Conservation (phyloP, 352 stramenopile species). For the Globisporangium cystogenes region DNA sequence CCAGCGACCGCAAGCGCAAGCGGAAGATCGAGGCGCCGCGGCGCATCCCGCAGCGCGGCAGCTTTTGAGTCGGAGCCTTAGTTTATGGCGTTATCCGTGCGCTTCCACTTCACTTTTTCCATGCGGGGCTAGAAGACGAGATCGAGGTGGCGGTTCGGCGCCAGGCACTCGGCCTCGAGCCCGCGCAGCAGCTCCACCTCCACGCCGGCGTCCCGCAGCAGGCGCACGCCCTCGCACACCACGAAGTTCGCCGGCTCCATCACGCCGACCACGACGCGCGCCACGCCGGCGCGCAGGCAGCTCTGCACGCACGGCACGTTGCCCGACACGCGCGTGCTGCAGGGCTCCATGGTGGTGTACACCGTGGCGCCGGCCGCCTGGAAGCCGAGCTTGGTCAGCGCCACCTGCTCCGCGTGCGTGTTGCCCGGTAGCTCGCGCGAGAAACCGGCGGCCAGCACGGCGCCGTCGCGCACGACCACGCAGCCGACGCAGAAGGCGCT, state of each 20-base stretch:
- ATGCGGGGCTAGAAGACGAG: conserved; percentile 44
- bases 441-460: conserved; percentile 67
- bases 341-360: conserved; percentile 90
- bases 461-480: conserved; percentile 55
- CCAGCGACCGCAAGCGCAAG: conserved; percentile 42
- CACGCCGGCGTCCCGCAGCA: conserved; percentile 65
- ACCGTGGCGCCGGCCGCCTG: conserved; percentile 58
- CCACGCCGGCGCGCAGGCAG: conserved; percentile 61
- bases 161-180: conserved; percentile 70
- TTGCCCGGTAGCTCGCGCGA: conserved; percentile 85
- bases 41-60: conserved; percentile 26
- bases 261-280: conserved; percentile 75
- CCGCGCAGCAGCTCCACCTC: conserved; percentile 64
- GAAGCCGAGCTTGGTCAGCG: conserved; percentile 75
- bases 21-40: conserved; percentile 43
- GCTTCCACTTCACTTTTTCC: too few species aligned
- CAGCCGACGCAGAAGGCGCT: conserved; percentile 83
- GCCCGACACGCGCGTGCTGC: conserved; percentile 78
- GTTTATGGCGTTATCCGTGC: not conserved
- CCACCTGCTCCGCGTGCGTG: conserved; percentile 87
- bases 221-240: conserved; percentile 65
- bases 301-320: conserved; percentile 80
- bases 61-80: not conserved
- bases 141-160: conserved; percentile 66
- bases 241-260: conserved; percentile 89